phyloP scores from a whole-genome alignment of 352 stramenopile species.

The Pythium angustatum region DNA sequence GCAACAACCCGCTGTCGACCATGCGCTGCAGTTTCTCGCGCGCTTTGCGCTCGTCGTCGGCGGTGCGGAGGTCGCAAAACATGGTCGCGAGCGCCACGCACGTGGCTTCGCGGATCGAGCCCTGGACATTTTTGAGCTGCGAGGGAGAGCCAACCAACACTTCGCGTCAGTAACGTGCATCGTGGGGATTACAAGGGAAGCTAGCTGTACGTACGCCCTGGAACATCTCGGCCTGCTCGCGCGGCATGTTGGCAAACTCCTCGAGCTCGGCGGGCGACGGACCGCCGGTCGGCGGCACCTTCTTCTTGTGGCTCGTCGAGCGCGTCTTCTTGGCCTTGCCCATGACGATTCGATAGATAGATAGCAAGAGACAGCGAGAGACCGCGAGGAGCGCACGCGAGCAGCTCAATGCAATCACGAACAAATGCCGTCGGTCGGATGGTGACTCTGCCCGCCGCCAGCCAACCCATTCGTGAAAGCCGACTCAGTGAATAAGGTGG shows the following conservation, averaged over 20 bases:
- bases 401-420: conserved; percentile 1
- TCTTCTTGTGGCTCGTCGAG: conserved; percentile 85
- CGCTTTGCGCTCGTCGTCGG: conserved; percentile 57
- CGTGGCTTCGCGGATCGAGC: conserved; percentile 82
- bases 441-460: conserved; percentile 24
- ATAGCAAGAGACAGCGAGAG: conserved; percentile 11
- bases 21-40: conserved; percentile 73
- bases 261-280: conserved; percentile 62
- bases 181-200: neutral
- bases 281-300: conserved; percentile 56
- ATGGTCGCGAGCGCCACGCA: conserved; percentile 84
- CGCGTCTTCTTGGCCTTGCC: conserved; percentile 88
- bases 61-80: conserved; percentile 69
- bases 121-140: conserved; percentile 71
- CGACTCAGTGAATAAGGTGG: neutral
- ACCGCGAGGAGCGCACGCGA: neutral
- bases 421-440: too few species aligned
- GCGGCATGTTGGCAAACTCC: conserved; percentile 43
- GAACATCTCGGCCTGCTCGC: conserved; percentile 70
- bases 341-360: conserved; percentile 40
- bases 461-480: conserved; percentile 27
- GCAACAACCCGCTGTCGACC: conserved; percentile 73
- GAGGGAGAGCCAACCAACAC: neutral
- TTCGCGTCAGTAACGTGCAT: neutral
- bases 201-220: conserved; percentile 39